Conservation (phyloP, 2,329 filamentous ascomycete genomes). For the Aureobasidium mangrovei region DNA sequence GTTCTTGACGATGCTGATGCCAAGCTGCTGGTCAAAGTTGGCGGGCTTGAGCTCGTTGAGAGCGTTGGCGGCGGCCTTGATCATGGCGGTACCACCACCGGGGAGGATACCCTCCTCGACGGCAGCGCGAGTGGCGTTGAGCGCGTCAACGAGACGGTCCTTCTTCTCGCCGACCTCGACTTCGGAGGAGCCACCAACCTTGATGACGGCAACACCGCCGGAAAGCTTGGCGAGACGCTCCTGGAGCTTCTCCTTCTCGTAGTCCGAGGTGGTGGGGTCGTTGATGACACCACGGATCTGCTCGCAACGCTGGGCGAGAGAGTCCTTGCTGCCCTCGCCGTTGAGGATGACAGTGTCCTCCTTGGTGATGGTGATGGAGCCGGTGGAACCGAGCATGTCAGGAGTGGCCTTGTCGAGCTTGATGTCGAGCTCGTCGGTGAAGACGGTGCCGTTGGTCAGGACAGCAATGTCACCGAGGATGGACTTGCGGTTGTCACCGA, state of each 20-base stretch:
- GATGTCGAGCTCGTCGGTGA: conserved; percentile 95
- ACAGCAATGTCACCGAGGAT: conserved; percentile 95
- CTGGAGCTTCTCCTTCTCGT: conserved; percentile 99
- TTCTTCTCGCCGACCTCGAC: conserved; percentile 99
- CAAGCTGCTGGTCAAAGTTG: conserved; percentile 99
- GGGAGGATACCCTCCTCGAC: conserved; percentile 99
- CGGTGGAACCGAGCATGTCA: conserved; percentile 93
- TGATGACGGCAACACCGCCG: conserved; percentile 97
- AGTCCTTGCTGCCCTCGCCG: conserved; percentile 90
- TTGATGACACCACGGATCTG: conserved; percentile 96
- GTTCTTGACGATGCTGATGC: conserved; percentile 94
- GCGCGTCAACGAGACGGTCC: conserved; percentile 95
- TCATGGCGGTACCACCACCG: conserved; percentile 92
- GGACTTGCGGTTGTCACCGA: conserved; percentile 99
- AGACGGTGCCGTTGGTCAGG: conserved; percentile 93
- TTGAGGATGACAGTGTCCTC: conserved; percentile 99
- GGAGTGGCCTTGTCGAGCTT: conserved; percentile 97
- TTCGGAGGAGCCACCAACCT: conserved; percentile 94
- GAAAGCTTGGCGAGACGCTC: conserved; percentile 99
- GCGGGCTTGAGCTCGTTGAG: conserved; percentile 70
- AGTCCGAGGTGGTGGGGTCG: conserved; percentile 90
- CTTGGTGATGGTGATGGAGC: conserved; percentile 99
- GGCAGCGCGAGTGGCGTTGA: conserved; percentile 95
- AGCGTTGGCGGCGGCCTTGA: conserved; percentile 92
- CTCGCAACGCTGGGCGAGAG: conserved; percentile 90